These are phyloP conservation scores for Microsporum audouinii DNA, from an alignment of 2,329 filamentous ascomycete species.

Conservation along the genomic window DNA sequence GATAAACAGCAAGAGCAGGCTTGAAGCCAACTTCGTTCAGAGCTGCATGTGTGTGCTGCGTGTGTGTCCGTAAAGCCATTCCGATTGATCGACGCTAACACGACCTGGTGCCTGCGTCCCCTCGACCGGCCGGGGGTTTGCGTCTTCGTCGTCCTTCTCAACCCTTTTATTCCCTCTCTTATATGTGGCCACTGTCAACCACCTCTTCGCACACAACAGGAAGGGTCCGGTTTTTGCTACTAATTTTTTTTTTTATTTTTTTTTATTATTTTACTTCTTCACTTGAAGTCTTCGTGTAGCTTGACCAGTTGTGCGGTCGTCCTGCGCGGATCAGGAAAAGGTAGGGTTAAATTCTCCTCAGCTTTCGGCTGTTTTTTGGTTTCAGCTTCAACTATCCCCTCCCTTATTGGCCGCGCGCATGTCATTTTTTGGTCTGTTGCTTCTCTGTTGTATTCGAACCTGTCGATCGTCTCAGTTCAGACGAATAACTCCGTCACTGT, in stretches of 20 bases:
- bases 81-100: background rate
- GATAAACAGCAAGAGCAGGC: no score
- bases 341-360: constrained; percentile 4
- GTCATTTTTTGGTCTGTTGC: background rate
- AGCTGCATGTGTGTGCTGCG: background rate
- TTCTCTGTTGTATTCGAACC: background rate
- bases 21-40: background rate
- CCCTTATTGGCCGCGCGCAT: constrained; percentile 1
- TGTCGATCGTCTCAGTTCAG: background rate
- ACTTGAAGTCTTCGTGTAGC: background rate
- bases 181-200: background rate
- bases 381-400: background rate
- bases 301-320: background rate
- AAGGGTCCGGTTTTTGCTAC: background rate
- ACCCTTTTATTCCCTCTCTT: background rate
- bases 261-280: background rate
- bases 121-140: constrained; percentile 2
- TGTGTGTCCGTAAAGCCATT: background rate
- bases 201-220: background rate
- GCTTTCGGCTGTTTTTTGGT: constrained; percentile 1
- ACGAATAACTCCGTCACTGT: constrained; percentile 1
- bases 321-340: background rate
- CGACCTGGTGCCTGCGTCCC: constrained; percentile 1
- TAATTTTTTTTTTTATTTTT: background rate
- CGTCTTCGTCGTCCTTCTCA: background rate